phyloP scores from a whole-genome alignment of 2,329 filamentous ascomycete species.

The Ceratocystis alfenasii region DNA sequence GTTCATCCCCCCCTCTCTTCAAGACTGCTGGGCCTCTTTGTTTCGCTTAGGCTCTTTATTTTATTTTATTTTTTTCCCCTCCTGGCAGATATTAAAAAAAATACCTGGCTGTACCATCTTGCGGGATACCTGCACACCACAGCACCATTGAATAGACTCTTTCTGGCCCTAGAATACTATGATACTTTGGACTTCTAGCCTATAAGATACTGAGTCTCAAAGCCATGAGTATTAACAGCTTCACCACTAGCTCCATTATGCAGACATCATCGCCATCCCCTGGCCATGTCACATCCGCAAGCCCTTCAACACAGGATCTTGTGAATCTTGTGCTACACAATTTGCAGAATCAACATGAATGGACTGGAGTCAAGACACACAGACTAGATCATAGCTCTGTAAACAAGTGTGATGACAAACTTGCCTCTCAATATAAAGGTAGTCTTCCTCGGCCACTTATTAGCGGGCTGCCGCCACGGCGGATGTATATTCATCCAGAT shows the following conservation, averaged over 20 bases:
- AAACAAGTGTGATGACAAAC: slow-evolving; percentile 9
- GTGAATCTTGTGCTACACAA: slow-evolving; percentile 50
- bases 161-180: neutral
- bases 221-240: neutral
- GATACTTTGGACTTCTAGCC: neutral
- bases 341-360: slow-evolving; percentile 63
- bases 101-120: no score
- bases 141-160: no score
- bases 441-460: slow-evolving; percentile 45
- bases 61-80: neutral
- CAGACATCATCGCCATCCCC: neutral
- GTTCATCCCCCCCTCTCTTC: no score
- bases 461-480: slow-evolving; percentile 58
- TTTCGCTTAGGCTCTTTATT: neutral
- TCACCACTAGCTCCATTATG: slow-evolving; percentile 8
- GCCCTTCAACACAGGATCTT: slow-evolving; percentile 24
- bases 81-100: neutral
- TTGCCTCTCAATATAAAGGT: slow-evolving; percentile 14
- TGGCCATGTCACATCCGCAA: slow-evolving; percentile 10
- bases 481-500: slow-evolving; percentile 69
- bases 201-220: neutral
- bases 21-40: no score
- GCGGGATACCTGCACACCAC: no score
- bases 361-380: slow-evolving; percentile 50
- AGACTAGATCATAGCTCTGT: slow-evolving; percentile 28